Percentiles rank a stretch among this genome's conserved stretches.
Evolutionary conservation across 257 asterid genomes (phyloP).

Genomic region (Solanum peruvianum): DNA sequence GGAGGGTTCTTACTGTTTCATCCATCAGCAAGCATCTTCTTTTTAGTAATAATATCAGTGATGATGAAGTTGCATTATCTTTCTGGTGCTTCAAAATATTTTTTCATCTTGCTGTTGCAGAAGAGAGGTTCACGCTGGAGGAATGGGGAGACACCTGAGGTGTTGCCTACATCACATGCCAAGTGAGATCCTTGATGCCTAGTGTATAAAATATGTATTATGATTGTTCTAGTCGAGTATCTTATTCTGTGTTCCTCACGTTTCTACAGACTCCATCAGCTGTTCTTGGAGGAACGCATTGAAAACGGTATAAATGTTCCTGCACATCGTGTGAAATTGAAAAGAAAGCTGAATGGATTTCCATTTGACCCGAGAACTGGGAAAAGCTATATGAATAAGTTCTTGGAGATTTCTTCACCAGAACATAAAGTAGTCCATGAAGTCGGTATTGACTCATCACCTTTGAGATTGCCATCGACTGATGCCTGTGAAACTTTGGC

Average conservation of each 20-base stretch:
- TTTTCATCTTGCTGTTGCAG: conserved; percentile 27
- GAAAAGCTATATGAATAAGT: conserved; percentile 77
- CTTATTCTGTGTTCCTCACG: conserved; percentile 3
- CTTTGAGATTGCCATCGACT: conserved; percentile 22
- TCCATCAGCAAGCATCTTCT: not conserved
- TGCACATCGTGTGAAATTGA: conserved; percentile 54
- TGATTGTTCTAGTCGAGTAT: not conserved
- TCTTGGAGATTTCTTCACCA: conserved; percentile 53
- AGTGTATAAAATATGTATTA: not conserved
- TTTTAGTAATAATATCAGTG: not conserved
- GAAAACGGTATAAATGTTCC: conserved; percentile 46
- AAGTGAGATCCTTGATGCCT: conserved; percentile 43
- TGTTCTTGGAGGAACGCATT: conserved; percentile 68
- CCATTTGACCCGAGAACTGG: conserved; percentile 61
- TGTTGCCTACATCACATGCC: conserved; percentile 52
- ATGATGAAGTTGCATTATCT: not conserved
- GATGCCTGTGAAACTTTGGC: conserved; percentile 22
- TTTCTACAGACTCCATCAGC: conserved; percentile 70
- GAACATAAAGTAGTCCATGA: conserved; percentile 55
- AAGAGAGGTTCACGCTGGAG: conserved; percentile 65
- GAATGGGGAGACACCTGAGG: conserved; percentile 65
- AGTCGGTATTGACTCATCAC: conserved; percentile 25
- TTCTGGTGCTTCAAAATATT: not conserved
- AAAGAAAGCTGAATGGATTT: conserved; percentile 73
- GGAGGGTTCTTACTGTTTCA: not conserved